These are phyloP conservation scores for Chrysosporium keratinophilum DNA, from an alignment of 2,329 filamentous ascomycete species.

Conservation along the genomic window DNA sequence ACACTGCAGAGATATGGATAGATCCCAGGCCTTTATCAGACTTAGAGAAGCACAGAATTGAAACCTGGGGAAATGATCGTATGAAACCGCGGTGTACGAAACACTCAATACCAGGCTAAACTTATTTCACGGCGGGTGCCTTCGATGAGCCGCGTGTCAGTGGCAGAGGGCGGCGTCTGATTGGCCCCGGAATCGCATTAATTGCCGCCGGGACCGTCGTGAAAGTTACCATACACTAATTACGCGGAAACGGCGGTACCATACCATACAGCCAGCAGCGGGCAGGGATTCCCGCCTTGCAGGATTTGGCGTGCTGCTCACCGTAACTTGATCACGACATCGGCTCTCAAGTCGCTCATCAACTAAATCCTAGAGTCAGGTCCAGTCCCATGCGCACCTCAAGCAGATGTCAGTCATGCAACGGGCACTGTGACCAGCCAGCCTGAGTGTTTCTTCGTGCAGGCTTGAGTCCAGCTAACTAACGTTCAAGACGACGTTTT, in stretches of 20 bases:
- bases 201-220: conserved; percentile 3
- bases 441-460: too few species aligned
- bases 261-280: background rate
- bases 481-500: conserved; percentile 6
- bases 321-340: too few species aligned
- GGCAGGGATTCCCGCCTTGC: background rate
- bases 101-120: background rate
- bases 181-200: conserved; percentile 3
- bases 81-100: background rate
- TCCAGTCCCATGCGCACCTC: too few species aligned
- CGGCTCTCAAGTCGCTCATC: too few species aligned
- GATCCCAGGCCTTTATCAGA: too few species aligned
- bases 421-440: too few species aligned
- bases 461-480: background rate
- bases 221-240: background rate
- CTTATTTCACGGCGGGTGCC: background rate
- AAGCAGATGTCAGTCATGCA: too few species aligned
- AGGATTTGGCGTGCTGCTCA: too few species aligned
- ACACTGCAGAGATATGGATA: too few species aligned
- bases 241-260: background rate
- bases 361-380: too few species aligned
- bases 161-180: background rate
- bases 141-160: background rate
- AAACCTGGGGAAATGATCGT: background rate
- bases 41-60: too few species aligned